Percentiles rank a stretch among this genome's conserved stretches.
Evolutionary conservation across 1,284 basidiomycete genomes (phyloP).

Genomic region (Athelia psychrophila): DNA sequence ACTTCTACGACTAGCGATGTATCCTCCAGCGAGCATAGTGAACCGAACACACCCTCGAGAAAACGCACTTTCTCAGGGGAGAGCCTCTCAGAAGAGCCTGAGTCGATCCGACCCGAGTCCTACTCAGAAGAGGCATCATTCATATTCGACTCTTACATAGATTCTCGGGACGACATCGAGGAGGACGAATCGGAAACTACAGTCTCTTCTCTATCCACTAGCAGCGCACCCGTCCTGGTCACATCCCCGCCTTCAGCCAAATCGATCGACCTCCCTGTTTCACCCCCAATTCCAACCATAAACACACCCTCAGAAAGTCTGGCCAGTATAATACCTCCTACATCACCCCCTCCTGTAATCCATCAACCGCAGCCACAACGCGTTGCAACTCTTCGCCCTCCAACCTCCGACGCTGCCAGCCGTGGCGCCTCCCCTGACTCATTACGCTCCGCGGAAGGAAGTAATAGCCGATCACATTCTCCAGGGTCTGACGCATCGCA

Average conservation of each 20-base stretch:
- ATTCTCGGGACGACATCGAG: constrained; percentile 32
- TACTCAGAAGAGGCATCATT: constrained; percentile 72
- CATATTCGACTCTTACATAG: constrained; percentile 82
- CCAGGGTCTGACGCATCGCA: constrained; percentile 15
- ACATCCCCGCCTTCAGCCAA: constrained; percentile 31
- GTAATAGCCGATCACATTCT: constrained; percentile 9
- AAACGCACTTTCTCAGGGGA: constrained; percentile 17
- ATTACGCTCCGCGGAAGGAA: constrained; percentile 3
- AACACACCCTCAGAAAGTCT: constrained; percentile 27
- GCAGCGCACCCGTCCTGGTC: constrained; percentile 15
- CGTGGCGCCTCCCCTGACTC: constrained; percentile 13
- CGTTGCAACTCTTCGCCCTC: constrained; percentile 24
- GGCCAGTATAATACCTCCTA: constrained; percentile 22
- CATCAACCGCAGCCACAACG: constrained; percentile 55
- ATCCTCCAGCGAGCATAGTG: constrained; percentile 69
- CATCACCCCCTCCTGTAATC: constrained; percentile 39
- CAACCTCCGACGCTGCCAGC: constrained; percentile 8
- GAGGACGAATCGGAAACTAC: constrained; percentile 41
- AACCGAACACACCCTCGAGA: constrained; percentile 30
- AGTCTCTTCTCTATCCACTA: neutral
- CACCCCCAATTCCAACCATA: constrained; percentile 18
- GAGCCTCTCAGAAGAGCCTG: constrained; percentile 6
- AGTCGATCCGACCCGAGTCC: constrained; percentile 52
- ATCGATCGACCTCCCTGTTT: constrained; percentile 25
- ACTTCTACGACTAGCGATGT: constrained; percentile 62